A percentile compares a stretch with the other conserved stretches of the same genome.
Conservation (phyloP, 352 stramenopile species). For the Phytophthora brassicae region DNA sequence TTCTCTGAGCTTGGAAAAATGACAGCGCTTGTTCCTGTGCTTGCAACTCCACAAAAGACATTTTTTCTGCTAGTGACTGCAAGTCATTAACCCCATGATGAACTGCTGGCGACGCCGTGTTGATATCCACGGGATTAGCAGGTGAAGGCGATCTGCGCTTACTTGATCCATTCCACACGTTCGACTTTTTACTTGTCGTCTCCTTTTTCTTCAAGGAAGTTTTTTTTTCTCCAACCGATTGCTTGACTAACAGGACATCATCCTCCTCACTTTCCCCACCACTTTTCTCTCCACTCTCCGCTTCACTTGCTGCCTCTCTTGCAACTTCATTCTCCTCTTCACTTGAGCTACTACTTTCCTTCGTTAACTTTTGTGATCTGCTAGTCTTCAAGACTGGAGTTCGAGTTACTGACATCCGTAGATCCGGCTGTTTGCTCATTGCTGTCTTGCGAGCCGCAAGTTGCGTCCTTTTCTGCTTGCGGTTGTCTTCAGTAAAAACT, state of each 20-base stretch:
- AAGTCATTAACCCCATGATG: conserved; percentile 18
- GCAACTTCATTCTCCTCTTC: conserved; percentile 12
- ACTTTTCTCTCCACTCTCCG: conserved; percentile 8
- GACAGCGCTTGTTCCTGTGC: conserved; percentile 49
- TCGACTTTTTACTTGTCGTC: neutral
- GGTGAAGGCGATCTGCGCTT: neutral
- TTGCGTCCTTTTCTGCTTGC: conserved; percentile 1
- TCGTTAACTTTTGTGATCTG: neutral
- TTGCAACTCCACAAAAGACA: conserved; percentile 51
- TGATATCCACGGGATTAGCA: neutral
- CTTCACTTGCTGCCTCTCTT: conserved; percentile 10
- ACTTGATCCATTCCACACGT: neutral
- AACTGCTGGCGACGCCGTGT: neutral
- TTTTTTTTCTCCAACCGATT: neutral
- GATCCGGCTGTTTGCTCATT: neutral
- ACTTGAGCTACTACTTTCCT: conserved; percentile 19
- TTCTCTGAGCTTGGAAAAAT: conserved; percentile 43
- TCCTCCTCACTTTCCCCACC: conserved; percentile 14
- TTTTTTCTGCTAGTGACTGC: conserved; percentile 35
- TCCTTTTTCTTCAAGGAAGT: conserved; percentile 1
- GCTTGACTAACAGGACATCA: conserved; percentile 1
- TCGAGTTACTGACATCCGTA: neutral
- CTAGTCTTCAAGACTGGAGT: neutral
- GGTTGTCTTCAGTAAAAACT: neutral
- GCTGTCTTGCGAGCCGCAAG: conserved; percentile 15